These are phyloP conservation scores for Yamadazyma siamensis DNA, from an alignment of 1,139 yeast species.

Conservation along the genomic window DNA sequence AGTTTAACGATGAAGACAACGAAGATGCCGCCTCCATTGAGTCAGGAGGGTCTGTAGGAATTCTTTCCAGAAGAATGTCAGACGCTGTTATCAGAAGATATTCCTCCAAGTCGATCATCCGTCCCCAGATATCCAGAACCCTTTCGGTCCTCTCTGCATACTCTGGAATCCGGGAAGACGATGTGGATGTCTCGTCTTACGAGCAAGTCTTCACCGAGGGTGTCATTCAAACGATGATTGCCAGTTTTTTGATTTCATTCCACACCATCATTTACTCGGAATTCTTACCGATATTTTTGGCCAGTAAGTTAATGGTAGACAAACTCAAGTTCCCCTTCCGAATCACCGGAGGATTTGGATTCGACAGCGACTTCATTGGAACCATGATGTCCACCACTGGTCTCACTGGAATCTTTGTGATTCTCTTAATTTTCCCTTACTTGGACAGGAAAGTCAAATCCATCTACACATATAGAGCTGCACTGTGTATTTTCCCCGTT, in stretches of 20 bases:
- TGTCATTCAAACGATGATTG: slow-evolving; percentile 13
- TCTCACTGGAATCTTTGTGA: slow-evolving; percentile 49
- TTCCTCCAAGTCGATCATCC: slow-evolving; percentile 23
- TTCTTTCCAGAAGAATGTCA: slow-evolving; percentile 35
- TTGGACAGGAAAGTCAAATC: slow-evolving; percentile 51
- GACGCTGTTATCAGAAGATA: slow-evolving; percentile 38
- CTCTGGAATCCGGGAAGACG: slow-evolving; percentile 12
- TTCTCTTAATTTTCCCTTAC: slow-evolving; percentile 51
- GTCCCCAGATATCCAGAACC: slow-evolving; percentile 12
- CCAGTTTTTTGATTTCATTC: slow-evolving; percentile 17
- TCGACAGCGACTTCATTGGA: slow-evolving; percentile 49
- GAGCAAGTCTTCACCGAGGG: slow-evolving; percentile 12
- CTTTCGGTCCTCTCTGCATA: slow-evolving; percentile 12
- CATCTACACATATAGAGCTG: slow-evolving; percentile 39
- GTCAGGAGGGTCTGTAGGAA: slow-evolving; percentile 19
- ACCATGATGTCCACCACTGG: slow-evolving; percentile 55
- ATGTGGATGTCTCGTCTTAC: slow-evolving; percentile 7
- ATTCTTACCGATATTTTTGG: slow-evolving; percentile 57
- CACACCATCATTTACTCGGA: slow-evolving; percentile 57
- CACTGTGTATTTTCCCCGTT: slow-evolving; percentile 43
- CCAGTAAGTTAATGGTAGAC: slow-evolving; percentile 37
- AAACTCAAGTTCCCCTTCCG: slow-evolving; percentile 34
- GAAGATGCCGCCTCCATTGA: slow-evolving; percentile 12
- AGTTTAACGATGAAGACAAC: slow-evolving; percentile 6
- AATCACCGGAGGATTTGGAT: slow-evolving; percentile 31